phyloP scores from a whole-genome alignment of 345 rosid genomes.

The Brassica rapa region DNA sequence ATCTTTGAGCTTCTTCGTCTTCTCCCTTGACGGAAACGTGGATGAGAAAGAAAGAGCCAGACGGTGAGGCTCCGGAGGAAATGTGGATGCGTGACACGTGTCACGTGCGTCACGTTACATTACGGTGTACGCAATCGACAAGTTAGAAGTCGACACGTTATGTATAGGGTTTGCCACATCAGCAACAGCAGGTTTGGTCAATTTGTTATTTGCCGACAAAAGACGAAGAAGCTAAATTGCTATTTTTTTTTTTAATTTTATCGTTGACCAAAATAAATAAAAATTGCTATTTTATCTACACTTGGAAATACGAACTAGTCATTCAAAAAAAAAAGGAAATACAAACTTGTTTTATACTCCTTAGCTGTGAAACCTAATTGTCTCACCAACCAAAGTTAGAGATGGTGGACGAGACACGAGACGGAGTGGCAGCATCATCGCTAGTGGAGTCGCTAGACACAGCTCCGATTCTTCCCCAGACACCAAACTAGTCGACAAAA shows the following conservation, averaged over 20 bases:
- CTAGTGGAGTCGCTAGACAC: no score
- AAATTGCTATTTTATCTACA: not conserved
- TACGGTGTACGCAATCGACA: slow-evolving; percentile 5
- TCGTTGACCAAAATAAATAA: not conserved
- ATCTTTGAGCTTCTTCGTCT: not conserved
- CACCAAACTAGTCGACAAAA: no score
- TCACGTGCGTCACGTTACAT: not conserved
- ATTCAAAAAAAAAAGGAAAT: no score
- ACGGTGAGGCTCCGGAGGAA: not conserved
- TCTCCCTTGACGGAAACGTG: slow-evolving; percentile 15
- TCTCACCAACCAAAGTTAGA: no score
- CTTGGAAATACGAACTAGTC: not conserved
- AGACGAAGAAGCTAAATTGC: not conserved
- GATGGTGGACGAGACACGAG: no score
- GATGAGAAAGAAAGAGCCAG: not conserved
- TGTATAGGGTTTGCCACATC: not conserved
- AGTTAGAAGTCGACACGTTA: slow-evolving; percentile 13
- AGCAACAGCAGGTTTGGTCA: not conserved
- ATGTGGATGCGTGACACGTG: slow-evolving; percentile 37
- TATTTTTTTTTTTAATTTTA: not conserved
- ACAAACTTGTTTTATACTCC: no score
- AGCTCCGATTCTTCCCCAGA: no score
- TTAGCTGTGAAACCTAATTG: no score
- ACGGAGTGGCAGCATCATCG: no score
- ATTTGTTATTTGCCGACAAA: not conserved